Percentiles rank a stretch among this genome's conserved stretches.
Evolutionary conservation across 2,329 filamentous ascomycete species (phyloP).

Genomic region (Hypoxylon rubiginosum): DNA sequence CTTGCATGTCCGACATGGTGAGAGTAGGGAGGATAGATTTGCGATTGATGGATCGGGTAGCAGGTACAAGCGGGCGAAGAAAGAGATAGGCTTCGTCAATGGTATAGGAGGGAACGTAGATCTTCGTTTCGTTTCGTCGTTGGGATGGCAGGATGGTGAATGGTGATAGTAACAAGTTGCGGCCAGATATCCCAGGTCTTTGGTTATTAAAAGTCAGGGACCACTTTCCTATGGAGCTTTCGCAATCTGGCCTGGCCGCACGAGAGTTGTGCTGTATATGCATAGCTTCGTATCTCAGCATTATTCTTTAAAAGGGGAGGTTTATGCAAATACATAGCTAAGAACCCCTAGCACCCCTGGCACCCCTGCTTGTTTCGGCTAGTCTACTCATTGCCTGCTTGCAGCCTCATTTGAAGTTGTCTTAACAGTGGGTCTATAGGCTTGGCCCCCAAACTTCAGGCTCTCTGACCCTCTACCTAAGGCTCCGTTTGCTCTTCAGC

Average conservation of each 20-base stretch:
- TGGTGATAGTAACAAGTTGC: slow-evolving; percentile 11
- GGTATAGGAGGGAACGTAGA: slow-evolving; percentile 7
- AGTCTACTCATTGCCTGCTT: too few species aligned
- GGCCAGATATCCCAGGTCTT: slow-evolving; percentile 41
- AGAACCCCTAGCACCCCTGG: too few species aligned
- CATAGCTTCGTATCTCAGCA: neutral
- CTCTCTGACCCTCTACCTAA: neutral
- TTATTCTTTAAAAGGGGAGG: neutral
- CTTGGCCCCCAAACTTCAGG: slow-evolving; percentile 22
- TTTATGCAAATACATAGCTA: neutral
- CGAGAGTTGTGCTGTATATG: too few species aligned
- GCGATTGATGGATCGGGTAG: slow-evolving; percentile 22
- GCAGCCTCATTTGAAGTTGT: slow-evolving; percentile 28
- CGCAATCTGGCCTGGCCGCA: slow-evolving; percentile 40
- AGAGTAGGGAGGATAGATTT: slow-evolving; percentile 12
- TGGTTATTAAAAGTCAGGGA: slow-evolving; percentile 22
- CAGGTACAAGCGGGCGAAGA: neutral
- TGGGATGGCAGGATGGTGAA: too few species aligned
- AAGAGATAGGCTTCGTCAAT: slow-evolving; percentile 8
- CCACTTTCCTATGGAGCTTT: slow-evolving; percentile 14
- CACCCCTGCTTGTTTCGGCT: too few species aligned
- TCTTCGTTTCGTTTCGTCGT: neutral
- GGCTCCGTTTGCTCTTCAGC: too few species aligned
- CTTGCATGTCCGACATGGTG: slow-evolving; percentile 76
- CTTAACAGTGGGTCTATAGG: slow-evolving; percentile 19